Evolutionary conservation across 2,329 filamentous ascomycete genomes (phyloP), one percentile per base, ranked within the genome.

Genomic region (Ophiostoma quercus): DNA sequence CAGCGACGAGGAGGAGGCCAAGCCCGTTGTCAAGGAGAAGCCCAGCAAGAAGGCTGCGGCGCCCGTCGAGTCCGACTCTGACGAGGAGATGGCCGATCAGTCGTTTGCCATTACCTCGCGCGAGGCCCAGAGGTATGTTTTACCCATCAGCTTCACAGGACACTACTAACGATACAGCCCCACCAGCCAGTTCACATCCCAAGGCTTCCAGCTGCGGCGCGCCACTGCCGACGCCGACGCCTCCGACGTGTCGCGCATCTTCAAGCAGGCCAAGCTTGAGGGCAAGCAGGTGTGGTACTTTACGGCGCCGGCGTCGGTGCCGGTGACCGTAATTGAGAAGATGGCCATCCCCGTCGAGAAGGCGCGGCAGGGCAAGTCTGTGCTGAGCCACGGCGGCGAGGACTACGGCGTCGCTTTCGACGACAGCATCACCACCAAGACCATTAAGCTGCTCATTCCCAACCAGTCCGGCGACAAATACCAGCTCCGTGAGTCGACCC

Each of bases 231-330:
- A 80, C 73, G 74, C 79, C 76, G 77, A 83, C 63, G 77, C 78
- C 3, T 74, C 75, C 74, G 79, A 85, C 75, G 78, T 86, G 71
- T 77, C 83, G 9, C 80, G 84, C 29, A 78, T 89, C 68, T 87
- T 91, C 74, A 84, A 81, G 74, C 81, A 85, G 70, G 83, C 84
- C 69, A 85, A 86, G 74, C 77, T 89, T 8, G 80, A 87, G 70
- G 89, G 88, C 72, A 92, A 92, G 80, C 88, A 93, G 77, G 82
- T 93, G 71, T 94, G 90, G 91, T 91, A 92, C 77, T 92, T 94
- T 74, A 91, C 89, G 11, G 88, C 89, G 3, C 91, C 91, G 1
- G 85, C 87, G 6, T 87, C 86, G 12, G 80, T 92, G 2, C 87
- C 90, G n/a, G 84, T 93, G 70, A 87, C 85, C 12, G 83, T 89